phyloP scores from a whole-genome alignment of 441 rosid genomes.

The Metrosideros polymorpha region DNA sequence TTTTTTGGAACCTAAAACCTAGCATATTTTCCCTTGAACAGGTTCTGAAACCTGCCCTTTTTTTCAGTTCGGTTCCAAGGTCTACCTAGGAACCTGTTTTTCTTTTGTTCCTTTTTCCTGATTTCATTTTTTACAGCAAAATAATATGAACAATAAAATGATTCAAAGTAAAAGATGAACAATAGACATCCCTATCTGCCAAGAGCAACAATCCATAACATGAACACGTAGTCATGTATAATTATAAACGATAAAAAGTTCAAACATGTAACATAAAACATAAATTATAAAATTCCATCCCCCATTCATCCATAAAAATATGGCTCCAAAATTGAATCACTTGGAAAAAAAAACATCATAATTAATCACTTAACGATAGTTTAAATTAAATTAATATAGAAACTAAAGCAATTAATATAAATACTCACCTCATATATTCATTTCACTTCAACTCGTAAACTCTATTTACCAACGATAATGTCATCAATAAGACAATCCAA shows the following conservation, averaged over 20 bases:
- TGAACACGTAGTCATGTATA: neutral
- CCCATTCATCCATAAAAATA: neutral
- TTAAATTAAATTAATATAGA: too few species aligned
- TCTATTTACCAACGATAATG: too few species aligned
- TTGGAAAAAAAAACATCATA: neutral
- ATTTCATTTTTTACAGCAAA: neutral
- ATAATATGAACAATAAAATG: too few species aligned
- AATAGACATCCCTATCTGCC: rapidly evolving
- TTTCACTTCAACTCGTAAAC: too few species aligned
- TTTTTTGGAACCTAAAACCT: too few species aligned
- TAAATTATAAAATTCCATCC: too few species aligned
- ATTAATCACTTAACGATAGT: too few species aligned
- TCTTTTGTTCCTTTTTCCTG: rapidly evolving
- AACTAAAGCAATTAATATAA: too few species aligned
- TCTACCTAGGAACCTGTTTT: too few species aligned
- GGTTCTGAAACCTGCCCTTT: neutral
- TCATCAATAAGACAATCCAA: too few species aligned
- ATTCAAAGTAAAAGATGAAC: neutral
- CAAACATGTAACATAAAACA: neutral
- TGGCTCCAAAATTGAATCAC: neutral
- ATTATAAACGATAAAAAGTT: too few species aligned
- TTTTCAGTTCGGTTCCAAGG: neutral
- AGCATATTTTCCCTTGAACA: neutral
- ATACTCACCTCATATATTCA: too few species aligned
- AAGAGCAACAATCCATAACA: neutral